Base-by-base conservation (phyloP, 1,284 basidiomycete species). In the Leccinum cinnamomeum region DNA sequence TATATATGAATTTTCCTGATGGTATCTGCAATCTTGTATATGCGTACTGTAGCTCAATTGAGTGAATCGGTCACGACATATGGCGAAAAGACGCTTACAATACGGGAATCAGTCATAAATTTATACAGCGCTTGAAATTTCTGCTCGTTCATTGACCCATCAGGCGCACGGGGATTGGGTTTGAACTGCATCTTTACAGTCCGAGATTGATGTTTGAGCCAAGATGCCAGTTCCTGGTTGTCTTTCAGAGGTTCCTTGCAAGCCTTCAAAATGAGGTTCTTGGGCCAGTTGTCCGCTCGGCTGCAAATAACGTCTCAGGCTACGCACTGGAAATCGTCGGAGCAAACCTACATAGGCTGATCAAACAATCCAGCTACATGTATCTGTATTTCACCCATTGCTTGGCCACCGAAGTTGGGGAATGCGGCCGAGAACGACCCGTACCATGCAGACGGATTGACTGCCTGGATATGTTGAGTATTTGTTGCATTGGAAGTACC, bases 221-320 rank as follows among this genome's bases (percentile, higher is more conserved):
- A 90, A 1, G 67, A 61, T 56, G 78, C 75, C 10, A 90, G 71
- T 5, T 83, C 79, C 0, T 53, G 3, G 7, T 67, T 51, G 2
- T 81, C 67, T 7, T 82, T 79, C 0, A 79, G 73, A 2, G 73
- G 78, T 44, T 83, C 81, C 57, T 72, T 75, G 39, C 81, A 78
- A 5, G 81, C 75, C 2, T 73, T 76, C 16, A 90, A 73, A 3
- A 70, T 70, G 63, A 90, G 66, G 2, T 68, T 68, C 3, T 65
- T 63, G 2, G 88, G 88, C 88, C 88, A 90, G 0, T 77, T 80
- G 1, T 83, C 77, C 7, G 76, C 65, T 50, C 74, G 81, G 64
- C 88, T 90, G 62, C 61, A 25, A 62, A 62, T 57, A 37, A 62
- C 7, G 12, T 39, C n/a, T 65, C 50, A 67, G 53, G 50, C 7